These are phyloP conservation scores for Neopestalotiopsis clavispora DNA, from an alignment of 2,329 filamentous ascomycete species.

Conservation along the genomic window DNA sequence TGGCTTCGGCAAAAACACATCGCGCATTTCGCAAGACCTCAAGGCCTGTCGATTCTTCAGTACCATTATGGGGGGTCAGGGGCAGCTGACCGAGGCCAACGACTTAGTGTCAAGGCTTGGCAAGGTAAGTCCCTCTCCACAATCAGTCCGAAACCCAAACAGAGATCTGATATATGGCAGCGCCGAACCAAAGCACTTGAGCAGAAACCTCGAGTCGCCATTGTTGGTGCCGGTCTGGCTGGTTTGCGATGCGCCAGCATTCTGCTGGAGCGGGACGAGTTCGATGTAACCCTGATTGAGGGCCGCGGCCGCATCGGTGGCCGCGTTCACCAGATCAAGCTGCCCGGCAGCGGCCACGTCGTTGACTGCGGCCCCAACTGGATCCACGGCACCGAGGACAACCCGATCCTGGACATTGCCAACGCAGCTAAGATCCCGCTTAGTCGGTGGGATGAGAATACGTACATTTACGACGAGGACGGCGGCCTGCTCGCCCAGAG, in stretches of 20 bases:
- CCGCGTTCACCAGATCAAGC: slow-evolving; percentile 58
- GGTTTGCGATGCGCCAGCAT: slow-evolving; percentile 75
- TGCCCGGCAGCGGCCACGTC: slow-evolving; percentile 46
- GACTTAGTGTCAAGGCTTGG: slow-evolving; percentile 37
- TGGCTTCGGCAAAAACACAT: slow-evolving; percentile 46
- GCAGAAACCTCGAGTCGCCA: slow-evolving; percentile 58
- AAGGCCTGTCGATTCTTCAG: slow-evolving; percentile 44
- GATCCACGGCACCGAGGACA: slow-evolving; percentile 76
- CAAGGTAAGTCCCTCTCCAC: slow-evolving; percentile 38
- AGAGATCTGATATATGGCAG: slow-evolving; percentile 21
- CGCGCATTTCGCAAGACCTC: slow-evolving; percentile 56
- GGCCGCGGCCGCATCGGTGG: slow-evolving; percentile 71
- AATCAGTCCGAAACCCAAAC: slow-evolving; percentile 1
- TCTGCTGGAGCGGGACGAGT: slow-evolving; percentile 68
- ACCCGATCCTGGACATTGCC: slow-evolving; percentile 72
- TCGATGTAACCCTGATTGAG: slow-evolving; percentile 72
- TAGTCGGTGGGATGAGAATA: slow-evolving; percentile 54
- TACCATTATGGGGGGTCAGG: slow-evolving; percentile 37
- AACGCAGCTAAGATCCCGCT: slow-evolving; percentile 60
- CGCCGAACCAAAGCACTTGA: slow-evolving; percentile 30
- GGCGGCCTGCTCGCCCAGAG: slow-evolving; percentile 54
- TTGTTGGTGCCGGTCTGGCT: slow-evolving; percentile 74
- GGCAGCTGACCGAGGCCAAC: slow-evolving; percentile 34
- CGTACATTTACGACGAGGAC: slow-evolving; percentile 60
- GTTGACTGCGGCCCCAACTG: slow-evolving; percentile 76